Evolutionary conservation across 306 rosid genomes (phyloP), one percentile per base, ranked within the genome.

Genomic region (Cucurbita maxima): DNA sequence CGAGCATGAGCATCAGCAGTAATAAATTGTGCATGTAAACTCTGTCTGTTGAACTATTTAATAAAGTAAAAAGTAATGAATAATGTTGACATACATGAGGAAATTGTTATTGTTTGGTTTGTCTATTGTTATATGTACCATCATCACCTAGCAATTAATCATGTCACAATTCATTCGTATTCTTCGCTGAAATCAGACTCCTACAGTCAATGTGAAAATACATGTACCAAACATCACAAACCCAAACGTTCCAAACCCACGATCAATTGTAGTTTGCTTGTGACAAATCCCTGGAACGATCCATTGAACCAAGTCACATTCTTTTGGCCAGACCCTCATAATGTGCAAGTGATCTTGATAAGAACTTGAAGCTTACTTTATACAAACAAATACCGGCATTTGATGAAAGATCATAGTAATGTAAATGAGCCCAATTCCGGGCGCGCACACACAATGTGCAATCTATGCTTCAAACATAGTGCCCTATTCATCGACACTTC

Each of bases 221-320:
- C 84, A 85, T 8, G 81, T 86, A 6, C 88, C 86, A 0, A 30
- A 30, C 34, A 30, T 30, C 1, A 25, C 25, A 25, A 25, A 25
- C 25, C 25, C 25, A 25, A 25, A 25, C 25, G 25, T 25, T 30
- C 34, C 34, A 30, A 82, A 81, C 7, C 84, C 86, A 5, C 81
- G 83, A 6, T 64, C 6, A 92, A 52, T 86, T 77, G 71, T 83
- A 76, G 77, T 81, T 85, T 73, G 88, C 96, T 72, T 82, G 91
- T 36, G 84, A 88, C 48, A 89, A 48, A 76, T 92, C 97, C 77
- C 84, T 84, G 86, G 77, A 56, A 89, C 83, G 16, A 88, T 74
- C 76, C 96, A 92, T n/a, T 90, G 76, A 69, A 86, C 88, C 95
- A 89, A 85, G 55, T 83, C 77, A 34, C 71, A 89, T 75, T 86